Base-by-base conservation (phyloP, 1,139 yeast species). In the Kazachstania sp. region DNA sequence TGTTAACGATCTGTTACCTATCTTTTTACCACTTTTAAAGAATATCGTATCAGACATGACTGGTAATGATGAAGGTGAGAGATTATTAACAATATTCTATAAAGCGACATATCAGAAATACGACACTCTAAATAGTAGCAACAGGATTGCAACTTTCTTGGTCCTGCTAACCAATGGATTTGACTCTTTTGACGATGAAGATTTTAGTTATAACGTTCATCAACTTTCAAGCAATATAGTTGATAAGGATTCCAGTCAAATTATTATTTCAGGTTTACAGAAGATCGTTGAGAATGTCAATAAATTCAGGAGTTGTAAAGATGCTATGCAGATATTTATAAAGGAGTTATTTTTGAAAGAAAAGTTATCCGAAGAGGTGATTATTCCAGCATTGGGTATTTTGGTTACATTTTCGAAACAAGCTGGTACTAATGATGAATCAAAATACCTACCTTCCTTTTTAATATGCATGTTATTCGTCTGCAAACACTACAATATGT, bases 1-100 rank as follows among this genome's bases (percentile, higher is more conserved):
- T 11, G 56, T 66, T 40, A 54, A 62, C 29, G 61, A 60, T n/a
- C 56, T 82, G 39, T 71, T 80, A 31, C 74, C 83, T 0, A 65
- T 74, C 6, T 62, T 79, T 16, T 64, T 83, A 29, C 85, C 88
- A 1, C 71, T 78, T 41, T 66, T 83, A 60, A 81, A 80, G 58
- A 71, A 70, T n/a, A 64, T 77, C 1, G 54, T 75, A 4, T 55
- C 53, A 1, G 75, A 71, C 20, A 53, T 71, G 31, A 57, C 59
- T 12, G 49, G 55, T 3, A 67, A 69, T 4, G 72, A 71, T n/a
- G 62, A 66, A 1, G 64, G 66, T 40, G 55, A 72, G 5, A 84
- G 78, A 52, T 77, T 87, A 43, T 68, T 83, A 38, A 78, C 74
- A 49, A 71, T 81, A 0, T 70, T 83, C 53, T 71, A 84, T 37